Base-by-base conservation (phyloP, 1,284 basidiomycete species). In the Apiotrichum laibachii region DNA sequence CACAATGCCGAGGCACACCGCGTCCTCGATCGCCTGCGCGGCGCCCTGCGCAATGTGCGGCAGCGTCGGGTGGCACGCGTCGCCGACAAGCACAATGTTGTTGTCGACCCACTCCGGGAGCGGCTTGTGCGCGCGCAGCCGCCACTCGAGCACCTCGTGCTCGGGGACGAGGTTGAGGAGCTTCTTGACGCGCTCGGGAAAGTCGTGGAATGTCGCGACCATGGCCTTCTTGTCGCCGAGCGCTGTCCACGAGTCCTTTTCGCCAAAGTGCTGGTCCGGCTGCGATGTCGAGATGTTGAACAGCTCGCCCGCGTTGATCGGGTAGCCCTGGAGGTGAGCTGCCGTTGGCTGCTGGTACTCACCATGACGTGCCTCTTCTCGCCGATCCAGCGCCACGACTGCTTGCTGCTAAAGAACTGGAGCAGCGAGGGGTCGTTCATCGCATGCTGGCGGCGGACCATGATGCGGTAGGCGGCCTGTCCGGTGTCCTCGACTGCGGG, bases 1-100 rank as follows among this genome's bases (percentile, higher is more conserved):
- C 1, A 76, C 65, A 9, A 74, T 67, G 2, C 71, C 73, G 11
- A 78, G 57, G 0, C 67, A 72, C 13, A 66, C 77, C 2, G 69
- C 76, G 55, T 79, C 77, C 62, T 76, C 71, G n/a, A 77, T 68
- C 1, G 76, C 75, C 53, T 77, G 75, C 0, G 77, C 77, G 1
- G 77, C 77, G 5, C 77, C 77, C 52, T 75, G 73, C 4, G 71
- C 68, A 11, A 73, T 51, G 54, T 71, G 72, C 8, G 75, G 73
- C 8, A 77, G 63, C 6, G 71, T 75, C 0, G 72, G 69, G 53
- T 73, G 76, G 42, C 70, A 73, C 4, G 70, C 70, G 55, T 71
- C 70, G 1, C 71, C 73, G 7, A 75, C 55, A 1, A 74, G 62
- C 7, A 64, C 66, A 10, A 64, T 60, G 50, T 69, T 65, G n/a